Conservation (phyloP, 768 basidiomycete genomes). For the Candolleomyces efflorescens region DNA sequence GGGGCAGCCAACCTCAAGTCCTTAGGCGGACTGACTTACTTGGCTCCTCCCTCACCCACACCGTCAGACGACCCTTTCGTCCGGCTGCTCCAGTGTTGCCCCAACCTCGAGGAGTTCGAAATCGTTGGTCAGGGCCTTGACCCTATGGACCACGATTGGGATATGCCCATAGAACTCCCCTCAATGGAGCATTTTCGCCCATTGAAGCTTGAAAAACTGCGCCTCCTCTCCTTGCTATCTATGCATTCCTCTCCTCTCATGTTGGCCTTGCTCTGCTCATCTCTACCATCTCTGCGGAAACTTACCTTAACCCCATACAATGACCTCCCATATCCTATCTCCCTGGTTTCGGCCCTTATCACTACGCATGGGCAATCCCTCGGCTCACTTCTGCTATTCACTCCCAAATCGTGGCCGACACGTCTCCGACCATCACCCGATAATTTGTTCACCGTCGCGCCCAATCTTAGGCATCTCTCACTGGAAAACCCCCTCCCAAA, state of each 20-base stretch:
- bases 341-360: constrained; percentile 58
- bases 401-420: constrained; percentile 68
- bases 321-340: constrained; percentile 55
- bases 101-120: constrained; percentile 59
- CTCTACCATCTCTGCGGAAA: constrained; percentile 59
- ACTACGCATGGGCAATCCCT: constrained; percentile 52
- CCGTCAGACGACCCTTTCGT: constrained; percentile 55
- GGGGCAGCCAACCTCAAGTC: constrained; percentile 43
- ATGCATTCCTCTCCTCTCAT: constrained; percentile 65
- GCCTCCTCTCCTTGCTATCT: constrained; percentile 57
- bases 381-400: constrained; percentile 59
- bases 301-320: constrained; percentile 73
- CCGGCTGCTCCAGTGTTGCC: constrained; percentile 49
- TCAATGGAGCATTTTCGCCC: constrained; percentile 34
- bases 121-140: constrained; percentile 59
- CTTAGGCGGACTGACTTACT: constrained; percentile 55
- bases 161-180: constrained; percentile 17
- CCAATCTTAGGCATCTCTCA: constrained; percentile 63
- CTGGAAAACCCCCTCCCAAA: constrained; percentile 65
- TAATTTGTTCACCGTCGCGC: constrained; percentile 43
- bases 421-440: constrained; percentile 50
- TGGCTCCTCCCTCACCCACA: constrained; percentile 27
- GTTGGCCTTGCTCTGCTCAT: constrained; percentile 50
- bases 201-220: constrained; percentile 53
- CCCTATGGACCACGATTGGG: constrained; percentile 34